Evolutionary conservation across 768 basidiomycete genomes (phyloP).

Genomic region (Boletus vermiculosoides): DNA sequence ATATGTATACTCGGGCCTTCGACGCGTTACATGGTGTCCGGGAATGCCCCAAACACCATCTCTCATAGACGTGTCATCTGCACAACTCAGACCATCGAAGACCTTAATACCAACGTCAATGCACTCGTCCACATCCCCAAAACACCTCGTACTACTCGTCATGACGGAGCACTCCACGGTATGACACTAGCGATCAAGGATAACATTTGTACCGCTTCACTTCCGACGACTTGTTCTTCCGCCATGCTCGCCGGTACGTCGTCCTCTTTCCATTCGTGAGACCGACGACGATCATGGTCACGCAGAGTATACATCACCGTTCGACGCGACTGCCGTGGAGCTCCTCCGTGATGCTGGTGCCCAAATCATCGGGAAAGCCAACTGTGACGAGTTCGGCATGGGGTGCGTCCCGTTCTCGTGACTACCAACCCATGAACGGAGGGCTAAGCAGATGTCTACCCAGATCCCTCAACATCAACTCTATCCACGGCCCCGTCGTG

Average conservation of each 20-base stretch:
- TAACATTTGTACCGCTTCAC: conserved; percentile 69
- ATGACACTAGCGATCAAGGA: conserved; percentile 77
- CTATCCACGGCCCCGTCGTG: conserved; percentile 70
- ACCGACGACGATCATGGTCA: not conserved
- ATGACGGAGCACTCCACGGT: conserved; percentile 36
- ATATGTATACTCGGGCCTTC: not conserved
- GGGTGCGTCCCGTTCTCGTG: conserved; percentile 53
- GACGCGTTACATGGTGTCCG: not conserved
- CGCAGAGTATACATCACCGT: conserved; percentile 73
- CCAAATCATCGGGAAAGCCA: conserved; percentile 81
- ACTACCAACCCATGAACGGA: not conserved
- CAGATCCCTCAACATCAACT: conserved; percentile 77
- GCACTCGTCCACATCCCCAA: conserved; percentile 46
- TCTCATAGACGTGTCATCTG: conserved; percentile 6
- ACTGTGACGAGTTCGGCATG: conserved; percentile 99
- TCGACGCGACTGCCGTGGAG: conserved; percentile 81
- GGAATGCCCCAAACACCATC: not conserved
- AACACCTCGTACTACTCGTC: not conserved
- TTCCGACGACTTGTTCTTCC: conserved; percentile 79
- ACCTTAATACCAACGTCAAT: conserved; percentile 45
- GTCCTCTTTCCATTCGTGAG: not conserved
- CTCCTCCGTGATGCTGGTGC: conserved; percentile 62
- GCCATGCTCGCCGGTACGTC: conserved; percentile 61
- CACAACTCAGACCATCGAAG: conserved; percentile 6
- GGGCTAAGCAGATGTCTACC: not conserved